Base-by-base conservation (phyloP, 179 eudicot genomes). In the Vitellaria paradoxa region DNA sequence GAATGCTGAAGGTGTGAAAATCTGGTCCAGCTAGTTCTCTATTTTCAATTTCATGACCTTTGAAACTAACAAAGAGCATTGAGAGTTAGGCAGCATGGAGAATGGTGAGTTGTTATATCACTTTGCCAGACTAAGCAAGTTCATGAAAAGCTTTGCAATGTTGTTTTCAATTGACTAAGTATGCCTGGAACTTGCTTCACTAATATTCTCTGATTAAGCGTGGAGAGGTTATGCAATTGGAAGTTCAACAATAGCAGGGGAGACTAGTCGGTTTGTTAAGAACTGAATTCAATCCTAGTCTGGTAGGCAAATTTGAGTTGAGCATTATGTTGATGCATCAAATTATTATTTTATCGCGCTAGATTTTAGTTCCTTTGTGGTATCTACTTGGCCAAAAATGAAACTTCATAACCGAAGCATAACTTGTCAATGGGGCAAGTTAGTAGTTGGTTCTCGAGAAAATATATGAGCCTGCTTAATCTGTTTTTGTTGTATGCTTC, bases 261-360 rank as follows among this genome's bases (percentile, higher is more conserved):
- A 64, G 70, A n/a, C 11, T 57, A 72, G 61, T 67, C 62, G 73
- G 67, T 26, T 65, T 74, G 61, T 75, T 66, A 46, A 14, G 42
- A 49, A 56, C 65, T 17, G 2, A 12, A 20, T 40, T 72, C 9
- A 50, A 49, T 56, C 50, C 21, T 65, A 18, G 30, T 30, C 59
- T 61, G 45, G 12, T 53, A 72, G 18, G 37, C 37, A 30, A 2
- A 30, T 30, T 30, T 30, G 37, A 30, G 37, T 30, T 30, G 37
- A 30, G 37, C 37, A 30, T 30, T 30, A 30, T 30, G 37, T 30
- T 30, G 37, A 2, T 30, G 37, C n/a, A n/a, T n/a, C n/a, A n/a
- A n/a, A n/a, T 30, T 30, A 30, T 30, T 30, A 30, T 30, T 30
- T 30, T 30, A 30, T 30, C 37, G 2, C 37, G 37, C 37, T 30